phyloP scores from a whole-genome alignment of 2,329 filamentous ascomycete genomes.

The Diplodia sapinea region DNA sequence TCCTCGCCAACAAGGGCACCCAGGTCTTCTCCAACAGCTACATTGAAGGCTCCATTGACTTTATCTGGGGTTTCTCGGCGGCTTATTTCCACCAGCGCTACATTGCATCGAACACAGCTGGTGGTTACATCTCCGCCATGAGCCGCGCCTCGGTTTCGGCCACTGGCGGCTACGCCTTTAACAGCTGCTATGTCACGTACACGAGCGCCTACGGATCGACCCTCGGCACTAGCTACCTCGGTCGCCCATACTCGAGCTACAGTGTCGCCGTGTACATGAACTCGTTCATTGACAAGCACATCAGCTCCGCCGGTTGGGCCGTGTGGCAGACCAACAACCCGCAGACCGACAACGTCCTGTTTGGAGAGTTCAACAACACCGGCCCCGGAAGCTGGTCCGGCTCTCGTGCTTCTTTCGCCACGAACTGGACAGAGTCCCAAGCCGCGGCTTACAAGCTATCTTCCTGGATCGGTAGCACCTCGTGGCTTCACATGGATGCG shows the following conservation, averaged over 20 bases:
- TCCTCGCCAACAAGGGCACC: conserved; percentile 47
- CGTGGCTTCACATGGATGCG: conserved; percentile 52
- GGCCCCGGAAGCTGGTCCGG: conserved; percentile 44
- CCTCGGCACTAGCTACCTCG: conserved; percentile 51
- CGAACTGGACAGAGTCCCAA: conserved; percentile 44
- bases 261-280: conserved; percentile 56
- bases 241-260: conserved; percentile 57
- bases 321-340: conserved; percentile 46
- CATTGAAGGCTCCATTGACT: conserved; percentile 63
- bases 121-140: conserved; percentile 37
- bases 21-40: conserved; percentile 56
- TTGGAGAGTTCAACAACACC: conserved; percentile 60
- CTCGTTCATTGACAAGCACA: conserved; percentile 57
- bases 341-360: conserved; percentile 30
- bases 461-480: conserved; percentile 50
- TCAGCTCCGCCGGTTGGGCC: conserved; percentile 64
- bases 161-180: conserved; percentile 59
- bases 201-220: conserved; percentile 44
- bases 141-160: conserved; percentile 37
- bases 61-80: conserved; percentile 60
- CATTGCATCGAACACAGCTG: conserved; percentile 26
- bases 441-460: conserved; percentile 46
- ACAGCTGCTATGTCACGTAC: conserved; percentile 53
- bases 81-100: conserved; percentile 38
- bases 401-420: conserved; percentile 46